Evolutionary conservation across 768 basidiomycete species (phyloP).

Genomic region (Mycena venus): DNA sequence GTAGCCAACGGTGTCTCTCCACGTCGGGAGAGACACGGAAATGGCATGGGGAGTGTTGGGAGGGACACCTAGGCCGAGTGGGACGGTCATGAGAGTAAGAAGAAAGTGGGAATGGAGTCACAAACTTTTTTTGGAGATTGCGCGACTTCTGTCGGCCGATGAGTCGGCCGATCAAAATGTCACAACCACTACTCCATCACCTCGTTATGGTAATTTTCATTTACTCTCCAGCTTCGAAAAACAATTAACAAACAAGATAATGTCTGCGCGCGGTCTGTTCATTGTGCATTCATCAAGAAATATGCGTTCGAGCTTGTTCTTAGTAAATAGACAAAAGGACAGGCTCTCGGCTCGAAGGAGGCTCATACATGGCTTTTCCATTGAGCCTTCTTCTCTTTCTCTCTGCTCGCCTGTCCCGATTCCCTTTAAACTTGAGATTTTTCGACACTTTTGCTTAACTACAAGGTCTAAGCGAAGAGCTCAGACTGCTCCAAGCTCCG

Average conservation of each 20-base stretch:
- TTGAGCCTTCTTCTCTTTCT: too few species aligned
- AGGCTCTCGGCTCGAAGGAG: neutral
- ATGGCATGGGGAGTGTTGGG: constrained; percentile 79
- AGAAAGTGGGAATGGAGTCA: neutral
- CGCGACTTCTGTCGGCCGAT: neutral
- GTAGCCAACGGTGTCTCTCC: constrained; percentile 92
- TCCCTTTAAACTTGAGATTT: too few species aligned
- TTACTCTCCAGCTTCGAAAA: too few species aligned
- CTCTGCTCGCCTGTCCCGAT: too few species aligned
- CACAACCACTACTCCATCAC: neutral
- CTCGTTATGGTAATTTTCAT: constrained; percentile 3
- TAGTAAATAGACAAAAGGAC: neutral
- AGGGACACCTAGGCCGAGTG: constrained; percentile 59
- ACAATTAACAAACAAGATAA: too few species aligned
- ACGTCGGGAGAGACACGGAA: constrained; percentile 85
- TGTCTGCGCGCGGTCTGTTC: too few species aligned
- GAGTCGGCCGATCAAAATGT: neutral
- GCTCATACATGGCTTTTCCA: too few species aligned
- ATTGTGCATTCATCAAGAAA: too few species aligned
- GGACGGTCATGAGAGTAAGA: constrained; percentile 5
- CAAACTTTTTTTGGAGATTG: neutral
- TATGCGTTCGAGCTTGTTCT: neutral
- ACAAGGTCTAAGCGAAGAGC: too few species aligned
- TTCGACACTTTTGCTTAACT: too few species aligned
- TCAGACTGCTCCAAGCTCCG: too few species aligned